Percentiles rank a stretch among this genome's conserved stretches.
Evolutionary conservation across 805 yeast species (phyloP).

Genomic region (Saturnispora diversa): DNA sequence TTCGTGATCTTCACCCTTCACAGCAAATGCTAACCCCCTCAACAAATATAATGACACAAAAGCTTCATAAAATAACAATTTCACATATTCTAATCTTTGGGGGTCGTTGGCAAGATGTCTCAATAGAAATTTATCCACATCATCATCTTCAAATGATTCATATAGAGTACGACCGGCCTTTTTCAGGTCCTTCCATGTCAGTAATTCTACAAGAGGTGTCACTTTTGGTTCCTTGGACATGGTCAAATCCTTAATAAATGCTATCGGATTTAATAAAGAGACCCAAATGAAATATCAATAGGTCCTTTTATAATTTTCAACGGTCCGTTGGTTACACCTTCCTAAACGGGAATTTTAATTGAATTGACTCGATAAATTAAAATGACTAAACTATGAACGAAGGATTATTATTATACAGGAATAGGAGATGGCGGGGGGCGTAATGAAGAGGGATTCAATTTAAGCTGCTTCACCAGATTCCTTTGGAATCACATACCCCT

Average conservation of each 20-base stretch:
- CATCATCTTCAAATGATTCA: slow-evolving; percentile 30
- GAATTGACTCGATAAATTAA: too few relatives aligned
- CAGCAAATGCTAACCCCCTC: slow-evolving; percentile 43
- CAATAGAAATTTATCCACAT: slow-evolving; percentile 27
- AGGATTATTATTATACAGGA: not conserved
- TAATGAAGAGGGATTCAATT: not conserved
- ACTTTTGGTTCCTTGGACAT: not conserved
- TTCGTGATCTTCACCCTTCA: slow-evolving; percentile 36
- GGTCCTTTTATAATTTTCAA: too few relatives aligned
- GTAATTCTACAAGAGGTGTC: slow-evolving; percentile 24
- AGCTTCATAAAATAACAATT: slow-evolving; percentile 40
- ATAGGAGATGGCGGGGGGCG: not conserved
- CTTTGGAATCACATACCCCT: slow-evolving; percentile 23
- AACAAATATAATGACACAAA: slow-evolving; percentile 43
- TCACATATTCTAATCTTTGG: slow-evolving; percentile 26
- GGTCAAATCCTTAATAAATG: too few relatives aligned
- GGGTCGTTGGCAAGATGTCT: slow-evolving; percentile 30
- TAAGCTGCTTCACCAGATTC: slow-evolving; percentile 6
- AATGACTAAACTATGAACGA: too few relatives aligned
- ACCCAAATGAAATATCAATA: too few relatives aligned
- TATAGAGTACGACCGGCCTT: slow-evolving; percentile 31
- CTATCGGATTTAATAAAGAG: too few relatives aligned
- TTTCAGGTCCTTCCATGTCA: slow-evolving; percentile 24
- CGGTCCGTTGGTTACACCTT: too few relatives aligned
- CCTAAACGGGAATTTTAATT: too few relatives aligned